These are phyloP conservation scores for Alternaria ethzedia DNA, from an alignment of 2,329 filamentous ascomycete genomes.

Conservation along the genomic window DNA sequence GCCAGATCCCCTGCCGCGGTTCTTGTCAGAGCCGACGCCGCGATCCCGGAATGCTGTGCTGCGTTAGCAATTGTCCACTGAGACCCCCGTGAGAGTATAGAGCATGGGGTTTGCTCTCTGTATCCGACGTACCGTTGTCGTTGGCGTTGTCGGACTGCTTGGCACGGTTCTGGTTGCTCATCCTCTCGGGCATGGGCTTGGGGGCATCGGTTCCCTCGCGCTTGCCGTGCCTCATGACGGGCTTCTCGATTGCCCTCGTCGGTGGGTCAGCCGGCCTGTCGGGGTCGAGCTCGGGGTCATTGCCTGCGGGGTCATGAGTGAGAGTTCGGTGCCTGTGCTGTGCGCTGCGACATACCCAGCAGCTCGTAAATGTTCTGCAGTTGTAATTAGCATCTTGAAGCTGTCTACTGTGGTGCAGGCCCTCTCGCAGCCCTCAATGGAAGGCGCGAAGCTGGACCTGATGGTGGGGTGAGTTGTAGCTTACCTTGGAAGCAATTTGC, in stretches of 20 bases:
- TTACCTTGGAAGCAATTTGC: conserved; percentile 54
- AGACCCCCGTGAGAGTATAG: background rate
- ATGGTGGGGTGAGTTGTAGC: conserved; percentile 27
- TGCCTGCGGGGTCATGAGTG: conserved; percentile 58
- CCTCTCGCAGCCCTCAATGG: conserved; percentile 12
- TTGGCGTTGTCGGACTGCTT: conserved; percentile 69
- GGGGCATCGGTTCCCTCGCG: conserved; percentile 81
- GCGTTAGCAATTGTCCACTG: conserved; percentile 24
- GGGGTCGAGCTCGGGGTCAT: conserved; percentile 72
- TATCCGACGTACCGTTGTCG: conserved; percentile 77
- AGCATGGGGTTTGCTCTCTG: background rate
- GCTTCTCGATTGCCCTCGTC: conserved; percentile 89
- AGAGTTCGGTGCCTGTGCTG: conserved; percentile 13
- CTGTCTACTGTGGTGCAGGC: background rate
- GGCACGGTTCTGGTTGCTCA: conserved; percentile 35
- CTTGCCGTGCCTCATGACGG: conserved; percentile 77
- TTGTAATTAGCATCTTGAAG: conserved; percentile 45
- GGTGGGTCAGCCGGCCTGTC: conserved; percentile 79
- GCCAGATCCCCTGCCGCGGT: conserved; percentile 70
- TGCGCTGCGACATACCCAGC: conserved; percentile 73
- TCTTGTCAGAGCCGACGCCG: conserved; percentile 78
- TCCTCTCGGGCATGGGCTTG: conserved; percentile 47
- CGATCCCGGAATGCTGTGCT: conserved; percentile 84
- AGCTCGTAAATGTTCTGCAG: conserved; percentile 93
- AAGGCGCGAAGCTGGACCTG: conserved; percentile 12